phyloP scores from a whole-genome alignment of 129 eudicot species.

The Lactuca saligna region DNA sequence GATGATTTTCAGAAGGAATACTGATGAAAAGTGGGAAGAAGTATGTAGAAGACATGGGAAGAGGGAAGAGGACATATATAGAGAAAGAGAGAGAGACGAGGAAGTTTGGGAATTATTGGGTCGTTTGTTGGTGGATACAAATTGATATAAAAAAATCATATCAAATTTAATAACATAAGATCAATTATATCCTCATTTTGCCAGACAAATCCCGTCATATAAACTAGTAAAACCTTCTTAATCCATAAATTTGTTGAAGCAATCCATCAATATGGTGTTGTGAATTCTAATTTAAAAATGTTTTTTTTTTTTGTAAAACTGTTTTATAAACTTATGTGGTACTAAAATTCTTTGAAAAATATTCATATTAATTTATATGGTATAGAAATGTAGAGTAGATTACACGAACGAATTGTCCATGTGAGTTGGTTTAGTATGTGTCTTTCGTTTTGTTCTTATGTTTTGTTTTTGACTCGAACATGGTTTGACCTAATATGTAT shows the following conservation, averaged over 20 bases:
- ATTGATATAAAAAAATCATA: not conserved
- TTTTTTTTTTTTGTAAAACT: no score
- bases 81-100: slow-evolving; percentile 25
- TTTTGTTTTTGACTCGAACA: no score
- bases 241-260: not conserved
- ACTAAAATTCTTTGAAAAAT: no score
- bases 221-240: not conserved
- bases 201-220: not conserved
- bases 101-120: slow-evolving; percentile 35
- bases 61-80: slow-evolving; percentile 41
- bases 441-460: no score
- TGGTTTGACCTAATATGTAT: no score
- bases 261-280: not conserved
- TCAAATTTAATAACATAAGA: not conserved
- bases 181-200: not conserved
- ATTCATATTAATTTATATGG: no score
- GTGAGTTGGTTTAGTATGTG: no score
- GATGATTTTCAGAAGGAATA: slow-evolving; percentile 24
- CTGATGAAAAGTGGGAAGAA: slow-evolving; percentile 34
- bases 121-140: slow-evolving; percentile 32
- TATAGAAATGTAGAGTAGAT: no score
- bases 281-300: no score
- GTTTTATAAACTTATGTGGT: no score
- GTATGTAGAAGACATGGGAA: slow-evolving; percentile 15
- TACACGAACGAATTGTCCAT: no score